Evolutionary conservation across 768 basidiomycete genomes (phyloP), one percentile per base, ranked within the genome.

Genomic region (Tubosaeta sp.): DNA sequence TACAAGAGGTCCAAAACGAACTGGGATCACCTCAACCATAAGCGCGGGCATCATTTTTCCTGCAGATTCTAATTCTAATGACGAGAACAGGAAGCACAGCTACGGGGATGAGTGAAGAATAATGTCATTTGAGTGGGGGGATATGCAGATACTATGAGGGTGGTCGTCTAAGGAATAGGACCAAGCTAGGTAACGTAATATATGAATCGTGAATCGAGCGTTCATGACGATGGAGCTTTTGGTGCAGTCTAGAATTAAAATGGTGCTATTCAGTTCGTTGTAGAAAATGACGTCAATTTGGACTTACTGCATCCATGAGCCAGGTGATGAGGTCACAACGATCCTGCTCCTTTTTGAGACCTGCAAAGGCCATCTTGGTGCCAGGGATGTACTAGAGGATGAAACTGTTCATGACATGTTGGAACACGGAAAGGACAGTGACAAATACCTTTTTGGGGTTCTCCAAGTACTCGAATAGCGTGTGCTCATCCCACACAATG

Each of bases 341-440:
- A 71, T 97, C 95, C 81, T 94, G 92, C 10, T 91, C 91, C 83
- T 97, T 98, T 86, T 97, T 98, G 70, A 98, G 75, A 65, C 95
- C 95, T 59, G 94, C 93, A 63, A 97, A 97, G 52, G 94, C 95
- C 95, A 97, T 97, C 78, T 95, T 97, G 46, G 95, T 97, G 44
- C 95, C 94, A 35, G 91, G 91, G 59, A 95, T 95, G 76, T 93
- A 94, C 88, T 91, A 53, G 42, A 42, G 26, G 9, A n/a, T 1
- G 19, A 3, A 29, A 38, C 37, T 1, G 19, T 53, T 46, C 0
- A 31, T 26, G 6, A 12, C 10, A 5, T 6, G 22, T 6, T n/a
- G 5, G 10, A 10, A 4, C 22, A 14, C 42, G 7, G 6, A 13
- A 33, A 34, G 29, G 29, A 29, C 27, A 3, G 3, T 3, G 1